phyloP scores from a whole-genome alignment of 116 monocot species.

The Cymodocea nodosa region DNA sequence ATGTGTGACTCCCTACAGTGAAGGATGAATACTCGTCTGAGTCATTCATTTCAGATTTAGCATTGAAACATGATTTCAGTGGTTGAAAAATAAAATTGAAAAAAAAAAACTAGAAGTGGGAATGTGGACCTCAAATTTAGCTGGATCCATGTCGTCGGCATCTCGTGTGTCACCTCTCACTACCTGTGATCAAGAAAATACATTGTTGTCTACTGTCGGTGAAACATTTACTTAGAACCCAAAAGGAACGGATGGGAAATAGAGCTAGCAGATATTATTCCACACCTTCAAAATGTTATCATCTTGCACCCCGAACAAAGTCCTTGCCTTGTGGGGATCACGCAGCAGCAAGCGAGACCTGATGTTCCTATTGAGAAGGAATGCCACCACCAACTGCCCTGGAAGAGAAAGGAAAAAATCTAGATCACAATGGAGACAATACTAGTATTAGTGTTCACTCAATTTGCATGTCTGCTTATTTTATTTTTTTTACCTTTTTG shows the following conservation, averaged over 20 bases:
- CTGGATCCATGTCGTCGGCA: slow-evolving; percentile 56
- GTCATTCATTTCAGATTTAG: slow-evolving; percentile 20
- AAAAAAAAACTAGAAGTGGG: no score
- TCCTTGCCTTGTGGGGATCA: slow-evolving; percentile 56
- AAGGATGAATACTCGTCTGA: slow-evolving; percentile 14
- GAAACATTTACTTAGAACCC: no score
- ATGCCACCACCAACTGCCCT: slow-evolving; percentile 86
- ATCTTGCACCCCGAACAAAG: slow-evolving; percentile 65
- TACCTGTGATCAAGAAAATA: slow-evolving; percentile 23
- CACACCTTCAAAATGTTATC: slow-evolving; percentile 42
- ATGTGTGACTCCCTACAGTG: slow-evolving; percentile 76
- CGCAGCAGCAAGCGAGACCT: slow-evolving; percentile 55
- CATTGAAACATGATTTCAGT: background rate
- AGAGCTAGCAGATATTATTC: background rate
- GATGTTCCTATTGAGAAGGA: slow-evolving; percentile 60
- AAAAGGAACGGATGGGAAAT: no score
- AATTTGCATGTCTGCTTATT: no score
- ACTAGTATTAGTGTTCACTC: no score
- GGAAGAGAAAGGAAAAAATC: slow-evolving; percentile 12
- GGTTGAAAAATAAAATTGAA: no score
- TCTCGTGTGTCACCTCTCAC: slow-evolving; percentile 68
- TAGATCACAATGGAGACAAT: background rate
- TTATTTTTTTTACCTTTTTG: no score
- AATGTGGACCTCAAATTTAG: slow-evolving; percentile 54
- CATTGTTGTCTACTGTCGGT: background rate